Evolutionary conservation across 1,284 basidiomycete species (phyloP).

Genomic region (Psilocybe mexicana): DNA sequence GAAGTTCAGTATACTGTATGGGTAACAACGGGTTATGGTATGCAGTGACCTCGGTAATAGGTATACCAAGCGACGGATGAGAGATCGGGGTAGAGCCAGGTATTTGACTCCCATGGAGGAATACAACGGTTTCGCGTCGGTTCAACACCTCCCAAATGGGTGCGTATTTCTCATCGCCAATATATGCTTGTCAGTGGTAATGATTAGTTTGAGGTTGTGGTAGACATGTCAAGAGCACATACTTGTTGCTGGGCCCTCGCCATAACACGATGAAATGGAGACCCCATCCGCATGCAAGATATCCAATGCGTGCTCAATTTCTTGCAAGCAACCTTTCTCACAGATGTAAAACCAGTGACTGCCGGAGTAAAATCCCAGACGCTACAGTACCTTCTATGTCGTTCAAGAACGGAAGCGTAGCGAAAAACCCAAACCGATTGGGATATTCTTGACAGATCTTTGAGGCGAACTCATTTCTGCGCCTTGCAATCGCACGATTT

Average conservation of each 20-base stretch:
- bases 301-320: conserved; percentile 61
- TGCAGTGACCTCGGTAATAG: conserved; percentile 58
- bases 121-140: conserved; percentile 55
- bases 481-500: conserved; percentile 43
- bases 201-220: background rate
- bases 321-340: conserved; percentile 48
- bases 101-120: conserved; percentile 69
- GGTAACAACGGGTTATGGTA: background rate
- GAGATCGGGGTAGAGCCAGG: conserved; percentile 64
- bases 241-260: conserved; percentile 44
- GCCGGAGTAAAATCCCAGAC: background rate
- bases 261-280: conserved; percentile 64
- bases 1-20: background rate
- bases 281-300: conserved; percentile 61
- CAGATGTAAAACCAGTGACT: background rate
- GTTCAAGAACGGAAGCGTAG: conserved; percentile 57
- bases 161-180: conserved; percentile 63
- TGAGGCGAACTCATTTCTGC: conserved; percentile 48
- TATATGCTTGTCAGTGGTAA: conserved; percentile 46
- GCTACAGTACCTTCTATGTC: conserved; percentile 53
- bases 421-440: conserved; percentile 65
- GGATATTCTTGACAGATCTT: conserved; percentile 49
- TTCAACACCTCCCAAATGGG: conserved; percentile 68
- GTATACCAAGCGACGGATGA: conserved; percentile 60
- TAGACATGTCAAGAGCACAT: conserved; percentile 7